These are phyloP conservation scores for Apiotrichum gracile DNA, from an alignment of 1,284 basidiomycete species.

Conservation along the genomic window DNA sequence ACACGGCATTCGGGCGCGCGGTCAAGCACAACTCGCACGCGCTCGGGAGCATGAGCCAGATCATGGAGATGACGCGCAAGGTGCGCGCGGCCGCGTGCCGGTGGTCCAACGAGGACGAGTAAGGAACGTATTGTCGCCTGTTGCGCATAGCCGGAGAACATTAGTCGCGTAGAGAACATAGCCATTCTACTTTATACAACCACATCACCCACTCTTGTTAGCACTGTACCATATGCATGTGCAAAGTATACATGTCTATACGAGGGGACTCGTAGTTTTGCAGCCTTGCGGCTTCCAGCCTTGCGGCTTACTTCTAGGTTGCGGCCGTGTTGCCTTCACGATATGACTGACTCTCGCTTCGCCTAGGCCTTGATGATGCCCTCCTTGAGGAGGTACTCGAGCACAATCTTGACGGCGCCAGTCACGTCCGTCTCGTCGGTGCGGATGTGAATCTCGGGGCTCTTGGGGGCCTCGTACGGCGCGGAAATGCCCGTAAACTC, in stretches of 20 bases:
- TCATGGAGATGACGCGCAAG: constrained; percentile 7
- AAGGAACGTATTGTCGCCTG: not conserved
- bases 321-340: no score
- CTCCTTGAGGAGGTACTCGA: constrained; percentile 68
- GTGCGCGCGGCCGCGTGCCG: constrained; percentile 9
- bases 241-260: not conserved
- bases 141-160: not conserved
- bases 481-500: constrained; percentile 82
- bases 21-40: constrained; percentile 7
- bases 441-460: constrained; percentile 86
- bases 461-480: constrained; percentile 85
- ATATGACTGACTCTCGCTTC: not conserved
- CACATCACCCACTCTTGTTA: no score
- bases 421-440: constrained; percentile 75
- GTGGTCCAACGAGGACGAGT: not conserved
- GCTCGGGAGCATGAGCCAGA: constrained; percentile 7
- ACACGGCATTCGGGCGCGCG: constrained; percentile 11
- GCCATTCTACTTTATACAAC: not conserved
- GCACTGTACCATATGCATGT: constrained; percentile 8
- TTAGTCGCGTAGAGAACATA: not conserved
- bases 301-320: not conserved
- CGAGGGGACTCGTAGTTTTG: not conserved
- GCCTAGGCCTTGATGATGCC: constrained; percentile 37
- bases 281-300: not conserved
- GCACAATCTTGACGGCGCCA: constrained; percentile 73